Percentiles rank a stretch among this genome's conserved stretches.
phyloP scores from a whole-genome alignment of 108 stramenopile species.

The Asterionellopsis glacialis region DNA sequence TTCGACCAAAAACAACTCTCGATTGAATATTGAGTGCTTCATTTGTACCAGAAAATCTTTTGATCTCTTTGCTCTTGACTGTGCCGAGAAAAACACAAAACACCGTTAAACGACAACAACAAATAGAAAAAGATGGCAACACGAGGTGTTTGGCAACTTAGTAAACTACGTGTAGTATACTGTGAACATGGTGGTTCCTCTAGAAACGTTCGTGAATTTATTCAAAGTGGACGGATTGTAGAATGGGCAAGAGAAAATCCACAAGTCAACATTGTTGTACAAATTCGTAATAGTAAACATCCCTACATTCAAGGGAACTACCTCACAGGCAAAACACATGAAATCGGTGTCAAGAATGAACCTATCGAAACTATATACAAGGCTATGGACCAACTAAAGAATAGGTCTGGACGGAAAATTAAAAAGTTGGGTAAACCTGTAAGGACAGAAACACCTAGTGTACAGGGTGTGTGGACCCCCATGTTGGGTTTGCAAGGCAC shows the following conservation, averaged over 20 bases:
- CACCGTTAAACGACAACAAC: background rate
- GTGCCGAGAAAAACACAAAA: too few relatives aligned
- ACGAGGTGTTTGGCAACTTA: slow-evolving; percentile 70
- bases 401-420: slow-evolving; percentile 83
- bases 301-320: slow-evolving; percentile 74
- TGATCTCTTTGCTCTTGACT: too few relatives aligned
- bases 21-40: too few relatives aligned
- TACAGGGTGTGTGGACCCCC: slow-evolving; percentile 88
- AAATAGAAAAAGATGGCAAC: slow-evolving; percentile 62
- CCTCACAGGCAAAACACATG: slow-evolving; percentile 42
- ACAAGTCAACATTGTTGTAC: slow-evolving; percentile 45
- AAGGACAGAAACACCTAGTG: slow-evolving; percentile 59
- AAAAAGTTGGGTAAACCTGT: slow-evolving; percentile 69
- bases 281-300: slow-evolving; percentile 70
- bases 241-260: slow-evolving; percentile 60
- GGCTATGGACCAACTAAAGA: slow-evolving; percentile 54
- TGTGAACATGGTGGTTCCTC: slow-evolving; percentile 84
- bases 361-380: slow-evolving; percentile 33
- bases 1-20: too few relatives aligned
- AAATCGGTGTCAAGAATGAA: slow-evolving; percentile 71
- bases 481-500: slow-evolving; percentile 48
- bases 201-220: slow-evolving; percentile 54
- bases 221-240: slow-evolving; percentile 47
- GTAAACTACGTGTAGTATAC: slow-evolving; percentile 66
- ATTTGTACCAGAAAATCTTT: too few relatives aligned